Conservation (phyloP, 2,329 filamentous ascomycete species). For the Fusarium siculi region DNA sequence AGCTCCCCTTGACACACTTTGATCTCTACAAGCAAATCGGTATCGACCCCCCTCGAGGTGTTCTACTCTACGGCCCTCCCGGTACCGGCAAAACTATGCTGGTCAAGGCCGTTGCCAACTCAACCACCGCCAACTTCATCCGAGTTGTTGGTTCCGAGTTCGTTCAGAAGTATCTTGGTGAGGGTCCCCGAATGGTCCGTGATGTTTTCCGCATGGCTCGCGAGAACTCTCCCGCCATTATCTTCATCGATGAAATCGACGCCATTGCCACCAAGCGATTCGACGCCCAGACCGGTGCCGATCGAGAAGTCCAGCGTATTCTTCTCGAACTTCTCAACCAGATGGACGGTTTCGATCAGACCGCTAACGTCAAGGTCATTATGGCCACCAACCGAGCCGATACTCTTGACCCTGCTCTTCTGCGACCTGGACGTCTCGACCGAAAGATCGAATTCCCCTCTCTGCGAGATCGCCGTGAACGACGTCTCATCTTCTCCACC, state of each 20-base stretch:
- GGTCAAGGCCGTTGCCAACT: conserved; percentile 98
- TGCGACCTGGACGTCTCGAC: conserved; percentile 94
- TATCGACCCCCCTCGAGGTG: conserved; percentile 96
- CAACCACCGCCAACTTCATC: conserved; percentile 97
- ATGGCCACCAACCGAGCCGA: conserved; percentile 99
- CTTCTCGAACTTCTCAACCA: conserved; percentile 97
- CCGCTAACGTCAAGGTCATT: conserved; percentile 99
- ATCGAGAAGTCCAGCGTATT: conserved; percentile 98
- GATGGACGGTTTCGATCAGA: conserved; percentile 99
- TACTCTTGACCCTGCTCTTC: conserved; percentile 92
- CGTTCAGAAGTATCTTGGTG: conserved; percentile 97
- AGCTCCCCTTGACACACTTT: conserved; percentile 96
- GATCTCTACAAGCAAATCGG: conserved; percentile 99
- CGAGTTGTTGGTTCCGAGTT: conserved; percentile 98
- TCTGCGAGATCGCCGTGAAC: conserved; percentile 90
- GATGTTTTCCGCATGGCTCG: conserved; percentile 99
- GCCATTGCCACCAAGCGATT: conserved; percentile 99
- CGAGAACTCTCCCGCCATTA: conserved; percentile 97
- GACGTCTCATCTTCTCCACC: conserved; percentile 96
- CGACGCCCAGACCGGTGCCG: conserved; percentile 96
- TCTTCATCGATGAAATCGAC: conserved; percentile 99
- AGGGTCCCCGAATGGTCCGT: conserved; percentile 97
- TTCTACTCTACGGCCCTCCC: conserved; percentile 93
- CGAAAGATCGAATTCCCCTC: conserved; percentile 99
- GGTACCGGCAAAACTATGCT: conserved; percentile 98